Percentiles rank a stretch among this genome's conserved stretches.
Conservation (phyloP, 116 monocot genomes). For the Trichopus zeylanicus region DNA sequence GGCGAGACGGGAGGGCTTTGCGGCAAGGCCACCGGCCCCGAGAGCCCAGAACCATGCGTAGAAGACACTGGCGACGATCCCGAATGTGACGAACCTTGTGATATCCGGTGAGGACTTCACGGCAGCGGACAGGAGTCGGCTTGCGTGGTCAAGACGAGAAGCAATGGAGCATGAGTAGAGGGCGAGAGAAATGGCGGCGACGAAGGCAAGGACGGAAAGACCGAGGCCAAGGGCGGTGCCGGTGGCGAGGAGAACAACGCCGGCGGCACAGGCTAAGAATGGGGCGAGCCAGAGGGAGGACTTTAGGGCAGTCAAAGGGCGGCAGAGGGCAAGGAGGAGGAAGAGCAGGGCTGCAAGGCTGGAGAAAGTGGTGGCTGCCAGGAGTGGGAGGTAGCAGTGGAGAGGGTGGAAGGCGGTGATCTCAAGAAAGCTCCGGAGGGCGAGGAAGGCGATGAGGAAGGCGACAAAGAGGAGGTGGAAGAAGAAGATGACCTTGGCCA, state of each 20-base stretch:
- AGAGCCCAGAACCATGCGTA: conserved; percentile 45
- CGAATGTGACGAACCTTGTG: conserved; percentile 6
- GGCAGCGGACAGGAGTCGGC: conserved; percentile 18
- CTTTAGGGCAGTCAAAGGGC: conserved; percentile 25
- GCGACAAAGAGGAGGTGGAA: conserved; percentile 28
- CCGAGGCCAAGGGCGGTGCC: conserved; percentile 24
- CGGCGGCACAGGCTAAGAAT: conserved; percentile 18
- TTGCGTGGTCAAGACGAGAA: conserved; percentile 26
- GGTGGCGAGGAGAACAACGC: conserved; percentile 31
- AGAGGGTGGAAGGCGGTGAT: conserved; percentile 21
- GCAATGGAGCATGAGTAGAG: conserved; percentile 65
- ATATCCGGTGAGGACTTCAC: neutral
- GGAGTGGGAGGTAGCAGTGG: conserved; percentile 35
- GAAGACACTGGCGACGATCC: conserved; percentile 17
- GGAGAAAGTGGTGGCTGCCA: conserved; percentile 26
- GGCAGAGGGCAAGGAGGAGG: conserved; percentile 26
- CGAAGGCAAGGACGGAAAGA: conserved; percentile 14
- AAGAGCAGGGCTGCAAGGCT: conserved; percentile 14
- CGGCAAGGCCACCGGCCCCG: conserved; percentile 34
- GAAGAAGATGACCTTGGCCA: conserved; percentile 36
- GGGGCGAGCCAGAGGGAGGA: conserved; percentile 53
- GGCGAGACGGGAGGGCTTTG: conserved; percentile 14
- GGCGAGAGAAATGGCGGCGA: conserved; percentile 12
- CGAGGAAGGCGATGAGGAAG: conserved; percentile 43
- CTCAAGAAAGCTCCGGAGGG: conserved; percentile 23